Evolutionary conservation across 2,329 filamentous ascomycete species (phyloP).

Genomic region (Annulohypoxylon truncatum): DNA sequence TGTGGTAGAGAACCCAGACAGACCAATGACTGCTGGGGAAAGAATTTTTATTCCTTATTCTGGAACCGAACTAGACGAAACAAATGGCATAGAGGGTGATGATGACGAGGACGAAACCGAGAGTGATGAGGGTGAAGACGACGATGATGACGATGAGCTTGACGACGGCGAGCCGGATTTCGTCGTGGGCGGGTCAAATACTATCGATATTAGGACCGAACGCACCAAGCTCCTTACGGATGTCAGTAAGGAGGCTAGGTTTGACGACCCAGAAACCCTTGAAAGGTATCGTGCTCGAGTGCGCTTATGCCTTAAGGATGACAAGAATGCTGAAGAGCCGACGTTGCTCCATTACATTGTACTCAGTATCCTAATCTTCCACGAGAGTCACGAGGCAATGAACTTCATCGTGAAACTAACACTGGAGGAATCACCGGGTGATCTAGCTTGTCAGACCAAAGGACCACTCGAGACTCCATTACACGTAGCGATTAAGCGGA

Average conservation of each 20-base stretch:
- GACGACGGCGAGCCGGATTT: constrained; percentile 23
- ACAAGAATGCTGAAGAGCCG: constrained; percentile 23
- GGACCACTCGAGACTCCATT: constrained; percentile 23
- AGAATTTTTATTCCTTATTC: constrained; percentile 14
- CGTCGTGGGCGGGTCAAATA: constrained; percentile 2
- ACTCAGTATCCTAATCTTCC: constrained; percentile 20
- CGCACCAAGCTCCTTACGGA: constrained; percentile 28
- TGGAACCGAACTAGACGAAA: constrained; percentile 3
- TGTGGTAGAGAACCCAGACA: constrained; percentile 6
- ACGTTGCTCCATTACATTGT: constrained; percentile 25
- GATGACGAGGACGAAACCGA: constrained; percentile 7
- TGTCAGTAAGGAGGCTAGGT: constrained; percentile 17
- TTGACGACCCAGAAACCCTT: constrained; percentile 6
- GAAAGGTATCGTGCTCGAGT: constrained; percentile 24
- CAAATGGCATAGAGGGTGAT: constrained; percentile 3
- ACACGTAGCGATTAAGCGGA: constrained; percentile 27
- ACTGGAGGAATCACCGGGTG: constrained; percentile 19
- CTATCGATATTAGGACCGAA: constrained; percentile 20
- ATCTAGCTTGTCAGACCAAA: constrained; percentile 20
- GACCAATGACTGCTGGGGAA: not conserved
- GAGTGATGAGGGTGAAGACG: constrained; percentile 8
- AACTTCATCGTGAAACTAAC: constrained; percentile 23
- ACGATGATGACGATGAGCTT: constrained; percentile 5
- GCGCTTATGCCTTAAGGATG: constrained; percentile 24
- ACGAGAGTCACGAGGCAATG: constrained; percentile 23